phyloP scores from a whole-genome alignment of 208 protist species.

The Leishmania gerbilli region DNA sequence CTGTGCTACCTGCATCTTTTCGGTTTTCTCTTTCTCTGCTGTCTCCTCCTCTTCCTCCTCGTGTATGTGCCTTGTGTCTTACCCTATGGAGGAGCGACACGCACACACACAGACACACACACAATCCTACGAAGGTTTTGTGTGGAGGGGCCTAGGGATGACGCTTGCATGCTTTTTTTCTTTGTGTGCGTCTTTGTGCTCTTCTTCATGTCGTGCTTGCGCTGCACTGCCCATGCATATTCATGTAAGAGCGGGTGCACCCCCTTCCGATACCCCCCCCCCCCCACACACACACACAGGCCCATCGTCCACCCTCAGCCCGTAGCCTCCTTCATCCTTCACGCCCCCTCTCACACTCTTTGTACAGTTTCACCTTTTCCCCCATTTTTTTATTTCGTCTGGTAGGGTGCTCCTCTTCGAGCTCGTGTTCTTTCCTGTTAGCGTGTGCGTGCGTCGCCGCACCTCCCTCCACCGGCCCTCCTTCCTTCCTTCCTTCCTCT shows the following conservation, averaged over 20 bases:
- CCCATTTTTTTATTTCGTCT: not conserved
- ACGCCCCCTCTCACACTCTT: not conserved
- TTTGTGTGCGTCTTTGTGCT: not conserved
- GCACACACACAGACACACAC: no score
- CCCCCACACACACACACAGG: not conserved
- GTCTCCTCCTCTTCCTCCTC: not conserved
- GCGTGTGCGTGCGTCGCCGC: not conserved
- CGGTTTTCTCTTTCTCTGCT: not conserved
- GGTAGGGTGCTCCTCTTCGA: not conserved
- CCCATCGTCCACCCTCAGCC: no score
- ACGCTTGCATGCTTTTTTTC: not conserved
- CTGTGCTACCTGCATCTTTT: not conserved
- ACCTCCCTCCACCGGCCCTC: no score
- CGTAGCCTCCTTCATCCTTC: not conserved
- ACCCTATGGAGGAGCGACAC: no score
- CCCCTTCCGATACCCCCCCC: not conserved
- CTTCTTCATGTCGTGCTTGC: not conserved
- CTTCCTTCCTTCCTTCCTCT: not conserved
- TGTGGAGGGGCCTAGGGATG: no score
- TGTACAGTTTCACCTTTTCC: not conserved
- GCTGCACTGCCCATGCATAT: not conserved
- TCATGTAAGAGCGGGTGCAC: not conserved
- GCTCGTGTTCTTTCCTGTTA: not conserved
- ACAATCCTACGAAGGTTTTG: no score
- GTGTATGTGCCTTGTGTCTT: not conserved